Conservation (phyloP, 1,284 basidiomycete species). For the Fomitiporia mediterranea region DNA sequence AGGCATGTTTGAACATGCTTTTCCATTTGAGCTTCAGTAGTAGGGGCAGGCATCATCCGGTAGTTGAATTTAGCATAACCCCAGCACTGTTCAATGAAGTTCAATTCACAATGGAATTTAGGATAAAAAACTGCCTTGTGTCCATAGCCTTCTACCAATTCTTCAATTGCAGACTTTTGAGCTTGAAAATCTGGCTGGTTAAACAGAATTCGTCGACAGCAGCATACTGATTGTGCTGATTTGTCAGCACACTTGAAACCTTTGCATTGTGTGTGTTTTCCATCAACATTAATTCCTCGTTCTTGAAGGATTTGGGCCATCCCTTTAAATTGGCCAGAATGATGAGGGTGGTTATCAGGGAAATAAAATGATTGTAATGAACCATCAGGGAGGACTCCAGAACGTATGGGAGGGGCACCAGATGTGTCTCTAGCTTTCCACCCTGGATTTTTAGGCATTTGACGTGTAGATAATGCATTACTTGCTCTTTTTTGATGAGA, state of each 20-base stretch:
- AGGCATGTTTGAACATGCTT: too few species aligned
- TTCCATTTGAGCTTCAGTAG: too few species aligned
- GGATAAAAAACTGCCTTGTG: background rate
- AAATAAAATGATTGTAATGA: background rate
- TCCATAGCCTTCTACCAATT: slow-evolving; percentile 11
- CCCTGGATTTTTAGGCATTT: slow-evolving; percentile 31
- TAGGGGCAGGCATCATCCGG: too few species aligned
- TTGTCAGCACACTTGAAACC: slow-evolving; percentile 24
- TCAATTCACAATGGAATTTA: too few species aligned
- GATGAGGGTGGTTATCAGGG: background rate
- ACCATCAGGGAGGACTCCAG: background rate
- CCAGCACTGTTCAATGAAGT: too few species aligned
- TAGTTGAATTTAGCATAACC: too few species aligned
- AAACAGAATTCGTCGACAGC: slow-evolving; percentile 26
- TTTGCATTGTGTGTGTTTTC: slow-evolving; percentile 21
- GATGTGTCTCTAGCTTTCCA: slow-evolving; percentile 26
- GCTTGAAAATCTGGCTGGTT: slow-evolving; percentile 28
- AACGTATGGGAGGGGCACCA: slow-evolving; percentile 27
- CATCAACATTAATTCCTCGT: slow-evolving; percentile 21
- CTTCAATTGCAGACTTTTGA: slow-evolving; percentile 27
- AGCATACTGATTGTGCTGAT: slow-evolving; percentile 21
- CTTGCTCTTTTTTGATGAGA: slow-evolving; percentile 32
- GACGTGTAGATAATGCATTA: slow-evolving; percentile 31
- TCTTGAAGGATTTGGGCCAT: slow-evolving; percentile 27
- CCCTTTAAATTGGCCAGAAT: slow-evolving; percentile 22